Percentiles rank a stretch among this genome's conserved stretches.
These are phyloP conservation scores for Cercospora brassicicola DNA, from an alignment of 2,329 filamentous ascomycete species.

Conservation along the genomic window DNA sequence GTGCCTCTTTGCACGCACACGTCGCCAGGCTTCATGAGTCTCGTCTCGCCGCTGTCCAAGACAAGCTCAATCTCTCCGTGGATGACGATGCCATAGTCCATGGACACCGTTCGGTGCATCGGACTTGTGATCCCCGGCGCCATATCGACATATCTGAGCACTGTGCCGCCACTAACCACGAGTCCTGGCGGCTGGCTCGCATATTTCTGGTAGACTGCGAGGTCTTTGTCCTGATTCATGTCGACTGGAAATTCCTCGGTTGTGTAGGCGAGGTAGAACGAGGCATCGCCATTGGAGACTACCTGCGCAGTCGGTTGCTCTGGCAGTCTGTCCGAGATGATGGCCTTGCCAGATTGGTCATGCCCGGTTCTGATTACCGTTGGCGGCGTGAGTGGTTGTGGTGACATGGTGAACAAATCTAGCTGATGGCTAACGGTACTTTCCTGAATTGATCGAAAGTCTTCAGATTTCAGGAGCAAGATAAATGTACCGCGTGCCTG, in stretches of 20 bases:
- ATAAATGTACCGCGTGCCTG: background rate
- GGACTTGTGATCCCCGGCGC: conserved; percentile 29
- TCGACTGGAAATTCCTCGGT: conserved; percentile 51
- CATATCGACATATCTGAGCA: conserved; percentile 41
- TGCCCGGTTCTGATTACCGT: conserved; percentile 35
- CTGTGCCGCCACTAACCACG: conserved; percentile 49
- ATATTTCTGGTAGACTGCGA: conserved; percentile 48
- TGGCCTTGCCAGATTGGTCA: conserved; percentile 35
- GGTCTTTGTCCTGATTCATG: conserved; percentile 49
- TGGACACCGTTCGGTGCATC: conserved; percentile 38
- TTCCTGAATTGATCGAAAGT: background rate
- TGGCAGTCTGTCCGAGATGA: conserved; percentile 29
- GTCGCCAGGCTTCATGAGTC: conserved; percentile 35
- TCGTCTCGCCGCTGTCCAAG: conserved; percentile 37
- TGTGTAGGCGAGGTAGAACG: conserved; percentile 53
- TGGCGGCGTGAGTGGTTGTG: conserved; percentile 16
- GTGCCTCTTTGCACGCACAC: conserved; percentile 39
- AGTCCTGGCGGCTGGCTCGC: conserved; percentile 51
- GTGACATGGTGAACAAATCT: conserved; percentile 12
- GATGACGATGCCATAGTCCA: conserved; percentile 40
- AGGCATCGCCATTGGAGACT: conserved; percentile 42
- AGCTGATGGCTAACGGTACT: background rate
- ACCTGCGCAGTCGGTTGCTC: conserved; percentile 31
- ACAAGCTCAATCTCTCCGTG: conserved; percentile 38
- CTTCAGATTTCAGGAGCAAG: background rate